These are phyloP conservation scores for Graphilbum sp. DNA, from an alignment of 2,329 filamentous ascomycete genomes.

Conservation along the genomic window DNA sequence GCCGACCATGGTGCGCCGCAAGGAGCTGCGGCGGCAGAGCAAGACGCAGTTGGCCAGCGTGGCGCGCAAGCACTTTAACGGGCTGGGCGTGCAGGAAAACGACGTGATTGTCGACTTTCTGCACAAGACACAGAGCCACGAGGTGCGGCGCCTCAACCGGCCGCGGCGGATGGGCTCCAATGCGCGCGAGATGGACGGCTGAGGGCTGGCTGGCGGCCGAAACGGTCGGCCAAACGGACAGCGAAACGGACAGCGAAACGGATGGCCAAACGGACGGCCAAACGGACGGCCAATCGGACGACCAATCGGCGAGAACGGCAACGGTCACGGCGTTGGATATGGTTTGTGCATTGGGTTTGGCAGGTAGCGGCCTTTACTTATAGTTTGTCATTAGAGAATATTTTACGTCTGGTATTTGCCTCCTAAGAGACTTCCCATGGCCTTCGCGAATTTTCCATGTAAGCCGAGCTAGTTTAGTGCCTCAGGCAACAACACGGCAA, in stretches of 20 bases:
- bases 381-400: no score
- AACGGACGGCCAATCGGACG: no score
- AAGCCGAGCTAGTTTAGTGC: background rate
- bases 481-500: background rate
- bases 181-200: conserved; percentile 8
- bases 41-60: conserved; percentile 56
- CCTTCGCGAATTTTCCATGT: background rate
- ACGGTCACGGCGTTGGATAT: no score
- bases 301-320: no score
- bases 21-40: conserved; percentile 47
- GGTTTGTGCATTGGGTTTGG: no score
- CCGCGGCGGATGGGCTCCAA: conserved; percentile 9
- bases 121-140: conserved; percentile 49
- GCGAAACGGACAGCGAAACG: background rate
- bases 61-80: conserved; percentile 73
- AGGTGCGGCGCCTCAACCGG: conserved; percentile 15
- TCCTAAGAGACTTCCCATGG: no score
- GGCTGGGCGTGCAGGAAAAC: conserved; percentile 60
- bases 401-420: no score
- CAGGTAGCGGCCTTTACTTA: no score
- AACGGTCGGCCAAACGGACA: no score
- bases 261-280: no score
- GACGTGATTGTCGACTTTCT: conserved; percentile 69
- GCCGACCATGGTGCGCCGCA: conserved; percentile 57
- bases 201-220: no score